These are phyloP conservation scores for Diplocarpon mali DNA, from an alignment of 2,329 filamentous ascomycete genomes.

Conservation along the genomic window DNA sequence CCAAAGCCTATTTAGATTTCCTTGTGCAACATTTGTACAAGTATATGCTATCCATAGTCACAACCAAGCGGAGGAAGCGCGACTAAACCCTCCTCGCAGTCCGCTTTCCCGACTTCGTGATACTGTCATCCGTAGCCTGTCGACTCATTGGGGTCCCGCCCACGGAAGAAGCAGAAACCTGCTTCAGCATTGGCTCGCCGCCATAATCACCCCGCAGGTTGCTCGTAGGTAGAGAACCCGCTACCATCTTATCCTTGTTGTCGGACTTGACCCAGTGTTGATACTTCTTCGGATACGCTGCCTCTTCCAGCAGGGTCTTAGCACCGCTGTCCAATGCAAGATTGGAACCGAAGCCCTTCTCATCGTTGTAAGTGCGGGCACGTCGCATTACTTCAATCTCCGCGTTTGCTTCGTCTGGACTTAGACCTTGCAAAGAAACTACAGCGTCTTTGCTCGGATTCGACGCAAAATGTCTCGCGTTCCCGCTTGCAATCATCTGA, in stretches of 20 bases:
- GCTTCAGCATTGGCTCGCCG: slow-evolving; percentile 12
- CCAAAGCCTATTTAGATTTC: too few species aligned
- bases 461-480: neutral
- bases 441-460: slow-evolving; percentile 11
- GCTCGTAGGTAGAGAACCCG: neutral
- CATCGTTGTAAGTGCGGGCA: slow-evolving; percentile 23
- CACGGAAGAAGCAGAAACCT: slow-evolving; percentile 8
- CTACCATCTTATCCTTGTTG: slow-evolving; percentile 7
- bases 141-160: slow-evolving; percentile 8
- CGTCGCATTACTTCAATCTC: slow-evolving; percentile 25
- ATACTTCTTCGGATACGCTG: slow-evolving; percentile 11
- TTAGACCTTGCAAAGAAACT: slow-evolving; percentile 10
- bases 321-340: slow-evolving; percentile 25
- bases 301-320: slow-evolving; percentile 17
- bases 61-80: neutral
- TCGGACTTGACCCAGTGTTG: slow-evolving; percentile 13
- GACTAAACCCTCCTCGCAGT: neutral
- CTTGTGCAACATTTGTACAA: too few species aligned
- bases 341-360: slow-evolving; percentile 22
- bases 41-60: neutral
- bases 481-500: slow-evolving; percentile 12
- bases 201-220: slow-evolving; percentile 13
- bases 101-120: slow-evolving; percentile 3
- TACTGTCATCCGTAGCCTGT: slow-evolving; percentile 10
- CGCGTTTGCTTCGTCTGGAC: slow-evolving; percentile 19